These are phyloP conservation scores for Capsicum baccatum DNA, from an alignment of 257 asterid genomes.

Conservation along the genomic window DNA sequence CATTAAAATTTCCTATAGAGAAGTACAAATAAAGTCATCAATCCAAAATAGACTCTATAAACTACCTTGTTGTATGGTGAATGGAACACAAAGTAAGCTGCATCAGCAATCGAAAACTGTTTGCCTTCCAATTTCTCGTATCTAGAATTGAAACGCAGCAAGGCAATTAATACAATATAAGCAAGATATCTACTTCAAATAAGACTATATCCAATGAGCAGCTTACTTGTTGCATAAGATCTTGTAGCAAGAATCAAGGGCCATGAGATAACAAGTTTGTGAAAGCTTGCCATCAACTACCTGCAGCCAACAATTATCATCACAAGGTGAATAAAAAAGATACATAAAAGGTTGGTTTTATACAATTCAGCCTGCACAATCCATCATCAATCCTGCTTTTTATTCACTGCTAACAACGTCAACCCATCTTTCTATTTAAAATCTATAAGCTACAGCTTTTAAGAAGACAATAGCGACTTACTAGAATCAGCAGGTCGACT, in stretches of 20 bases:
- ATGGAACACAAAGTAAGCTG: constrained; percentile 88
- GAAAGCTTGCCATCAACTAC: constrained; percentile 99
- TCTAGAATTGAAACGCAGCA: constrained; percentile 41
- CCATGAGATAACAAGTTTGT: constrained; percentile 98
- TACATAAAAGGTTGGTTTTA: background rate
- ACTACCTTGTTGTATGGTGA: constrained; percentile 98
- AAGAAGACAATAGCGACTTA: background rate
- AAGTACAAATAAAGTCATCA: background rate
- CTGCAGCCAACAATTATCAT: constrained; percentile 42
- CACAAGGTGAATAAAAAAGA: background rate
- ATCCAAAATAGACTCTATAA: constrained; percentile 22
- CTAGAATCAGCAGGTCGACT: background rate
- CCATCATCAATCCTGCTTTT: background rate
- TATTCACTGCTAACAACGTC: background rate
- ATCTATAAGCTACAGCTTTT: background rate
- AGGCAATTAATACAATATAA: constrained; percentile 5
- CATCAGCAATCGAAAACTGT: constrained; percentile 79
- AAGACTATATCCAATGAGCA: background rate
- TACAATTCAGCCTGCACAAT: background rate
- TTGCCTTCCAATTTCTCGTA: constrained; percentile 83
- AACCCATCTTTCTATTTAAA: background rate
- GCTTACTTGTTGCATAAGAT: constrained; percentile 74
- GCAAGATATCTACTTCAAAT: background rate
- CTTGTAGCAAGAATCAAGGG: constrained; percentile 94
- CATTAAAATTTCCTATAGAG: background rate